Evolutionary conservation across 2,329 filamentous ascomycete species (phyloP).

Genomic region (Fusarium foetens): DNA sequence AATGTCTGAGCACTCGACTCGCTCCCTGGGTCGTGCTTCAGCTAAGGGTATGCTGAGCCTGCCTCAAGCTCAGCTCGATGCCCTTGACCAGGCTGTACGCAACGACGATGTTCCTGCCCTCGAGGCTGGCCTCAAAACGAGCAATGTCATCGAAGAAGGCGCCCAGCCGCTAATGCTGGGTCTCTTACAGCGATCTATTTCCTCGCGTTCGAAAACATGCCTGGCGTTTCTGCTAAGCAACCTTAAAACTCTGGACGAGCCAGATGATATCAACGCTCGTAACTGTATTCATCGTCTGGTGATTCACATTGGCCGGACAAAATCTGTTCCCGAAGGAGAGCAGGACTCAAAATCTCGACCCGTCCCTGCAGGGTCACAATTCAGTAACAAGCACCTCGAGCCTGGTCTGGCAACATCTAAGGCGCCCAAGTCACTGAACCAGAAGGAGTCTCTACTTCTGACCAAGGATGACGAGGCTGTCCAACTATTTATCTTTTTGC

Average conservation of each 20-base stretch:
- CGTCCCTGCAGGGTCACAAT: slow-evolving; percentile 60
- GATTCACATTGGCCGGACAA: slow-evolving; percentile 88
- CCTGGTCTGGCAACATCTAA: slow-evolving; percentile 76
- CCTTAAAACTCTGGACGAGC: slow-evolving; percentile 79
- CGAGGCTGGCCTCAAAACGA: slow-evolving; percentile 65
- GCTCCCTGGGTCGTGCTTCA: slow-evolving; percentile 80
- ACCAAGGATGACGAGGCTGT: slow-evolving; percentile 79
- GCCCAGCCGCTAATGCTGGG: slow-evolving; percentile 79
- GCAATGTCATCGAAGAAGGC: slow-evolving; percentile 56
- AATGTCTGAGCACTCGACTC: slow-evolving; percentile 77
- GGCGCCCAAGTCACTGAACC: slow-evolving; percentile 68
- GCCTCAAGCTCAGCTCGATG: slow-evolving; percentile 73
- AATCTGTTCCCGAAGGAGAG: slow-evolving; percentile 57
- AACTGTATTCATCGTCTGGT: slow-evolving; percentile 94
- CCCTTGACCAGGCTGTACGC: slow-evolving; percentile 76
- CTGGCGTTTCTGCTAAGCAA: slow-evolving; percentile 76
- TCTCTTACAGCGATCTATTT: slow-evolving; percentile 80
- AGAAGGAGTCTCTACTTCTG: slow-evolving; percentile 74
- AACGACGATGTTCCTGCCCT: slow-evolving; percentile 71
- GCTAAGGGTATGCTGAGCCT: slow-evolving; percentile 80
- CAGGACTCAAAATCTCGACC: slow-evolving; percentile 63
- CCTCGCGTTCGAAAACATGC: slow-evolving; percentile 72
- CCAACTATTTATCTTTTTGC: slow-evolving; percentile 68
- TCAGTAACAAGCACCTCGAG: slow-evolving; percentile 79
- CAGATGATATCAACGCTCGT: slow-evolving; percentile 91